A percentile compares a stretch with the other conserved stretches of the same genome.
Conservation (phyloP, 768 basidiomycete species). For the Chalciporus piperatus region DNA sequence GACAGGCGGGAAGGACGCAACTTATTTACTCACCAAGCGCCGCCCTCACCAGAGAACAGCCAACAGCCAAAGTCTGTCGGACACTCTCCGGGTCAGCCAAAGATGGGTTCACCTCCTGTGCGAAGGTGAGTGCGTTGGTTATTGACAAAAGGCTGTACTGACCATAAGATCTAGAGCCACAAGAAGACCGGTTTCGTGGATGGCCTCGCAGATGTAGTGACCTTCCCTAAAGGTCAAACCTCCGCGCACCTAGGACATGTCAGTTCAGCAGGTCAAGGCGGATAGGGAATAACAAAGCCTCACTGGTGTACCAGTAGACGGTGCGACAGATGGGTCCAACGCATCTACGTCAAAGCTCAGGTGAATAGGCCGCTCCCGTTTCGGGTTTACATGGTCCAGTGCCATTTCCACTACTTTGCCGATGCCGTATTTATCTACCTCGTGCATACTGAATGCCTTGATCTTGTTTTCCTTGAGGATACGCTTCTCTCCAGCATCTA, state of each 20-base stretch:
- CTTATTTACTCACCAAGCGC: conserved; percentile 62
- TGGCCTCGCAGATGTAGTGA: conserved; percentile 95
- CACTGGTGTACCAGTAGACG: conserved; percentile 90
- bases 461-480: conserved; percentile 79
- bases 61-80: conserved; percentile 85
- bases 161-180: conserved; percentile 96
- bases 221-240: conserved; percentile 96
- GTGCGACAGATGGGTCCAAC: conserved; percentile 92
- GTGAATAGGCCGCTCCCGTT: conserved; percentile 83
- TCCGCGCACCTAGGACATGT: conserved; percentile 67
- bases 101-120: conserved; percentile 95
- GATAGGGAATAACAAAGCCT: conserved; percentile 18
- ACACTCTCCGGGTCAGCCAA: conserved; percentile 73
- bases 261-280: not conserved
- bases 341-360: conserved; percentile 97
- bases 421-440: conserved; percentile 85
- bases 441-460: conserved; percentile 90
- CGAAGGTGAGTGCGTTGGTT: conserved; percentile 7
- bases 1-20: not conserved
- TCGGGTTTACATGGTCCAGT: conserved; percentile 87
- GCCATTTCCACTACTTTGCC: conserved; percentile 97
- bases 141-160: conserved; percentile 19
- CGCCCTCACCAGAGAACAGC: conserved; percentile 79
- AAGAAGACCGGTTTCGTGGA: conserved; percentile 88
- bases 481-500: conserved; percentile 85